Base-by-base conservation (phyloP, 257 asterid species). In the Solanum verrucosum region DNA sequence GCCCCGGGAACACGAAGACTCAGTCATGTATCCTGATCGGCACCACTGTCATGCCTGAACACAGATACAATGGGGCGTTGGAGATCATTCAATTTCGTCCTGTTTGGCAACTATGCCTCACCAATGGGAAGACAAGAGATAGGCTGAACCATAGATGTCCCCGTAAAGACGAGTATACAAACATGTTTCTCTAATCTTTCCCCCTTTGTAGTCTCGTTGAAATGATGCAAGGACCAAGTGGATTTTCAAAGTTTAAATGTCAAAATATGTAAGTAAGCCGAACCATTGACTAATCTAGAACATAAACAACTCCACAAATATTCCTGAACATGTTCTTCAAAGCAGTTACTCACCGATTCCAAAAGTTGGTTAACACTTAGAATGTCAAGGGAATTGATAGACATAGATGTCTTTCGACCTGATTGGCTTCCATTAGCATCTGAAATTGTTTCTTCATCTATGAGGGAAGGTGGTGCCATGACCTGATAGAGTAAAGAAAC, bases 321-420 rank as follows among this genome's bases (percentile, higher is more conserved):
- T 44, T 59, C 31, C 87, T 34, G 71, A 86, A 35, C 35, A 56
- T 68, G 60, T 38, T 42, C 21, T 65, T 23, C 56, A 77, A 87
- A 65, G 40, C 71, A 87, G 70, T 87, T 42, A 87, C 93, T 92
- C 83, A 91, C 94, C 59, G 93, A 92, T 68, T 92, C 94, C 88
- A 92, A 83, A 88, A 92, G 94, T 89, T 92, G 94, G 90, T 90
- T 92, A 77, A 91, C 93, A 85, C 91, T 88, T 71, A 92, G 84
- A 88, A 92, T 86, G 84, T 91, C 92, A 38, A 91, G 89, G 83
- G 94, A 90, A 77, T 83, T 92, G 92, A 90, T 83, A 59, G 93
- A 90, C 20, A 91, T 82, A 40, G 92, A 92, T 20, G 92, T 89
- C 89, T 91, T 90, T 27, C 93, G 92, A 72, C 93, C 93, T 78